Evolutionary conservation across 1,284 basidiomycete species (phyloP).

Genomic region (Moniliella sp.): DNA sequence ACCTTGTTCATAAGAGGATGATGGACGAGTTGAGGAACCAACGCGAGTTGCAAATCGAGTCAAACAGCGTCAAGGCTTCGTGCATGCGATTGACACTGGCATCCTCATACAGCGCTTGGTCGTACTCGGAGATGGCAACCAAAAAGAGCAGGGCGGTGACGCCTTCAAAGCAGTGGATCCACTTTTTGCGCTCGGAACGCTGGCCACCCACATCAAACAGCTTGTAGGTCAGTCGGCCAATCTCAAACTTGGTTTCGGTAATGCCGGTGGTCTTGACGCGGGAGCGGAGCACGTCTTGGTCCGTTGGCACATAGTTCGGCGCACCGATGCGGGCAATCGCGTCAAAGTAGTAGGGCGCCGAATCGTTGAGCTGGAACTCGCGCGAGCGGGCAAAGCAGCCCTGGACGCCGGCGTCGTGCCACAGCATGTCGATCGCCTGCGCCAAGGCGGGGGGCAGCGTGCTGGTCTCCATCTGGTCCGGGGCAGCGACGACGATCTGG

Average conservation of each 20-base stretch:
- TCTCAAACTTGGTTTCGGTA: slow-evolving; percentile 8
- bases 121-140: slow-evolving; percentile 13
- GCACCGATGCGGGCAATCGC: slow-evolving; percentile 5
- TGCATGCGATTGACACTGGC: slow-evolving; percentile 60
- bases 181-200: slow-evolving; percentile 31
- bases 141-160: slow-evolving; percentile 11
- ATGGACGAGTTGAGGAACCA: slow-evolving; percentile 26
- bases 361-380: slow-evolving; percentile 91
- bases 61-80: slow-evolving; percentile 72
- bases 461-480: slow-evolving; percentile 64
- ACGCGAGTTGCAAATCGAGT: slow-evolving; percentile 42
- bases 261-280: slow-evolving; percentile 16
- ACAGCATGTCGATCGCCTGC: slow-evolving; percentile 62
- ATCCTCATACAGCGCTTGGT: slow-evolving; percentile 36
- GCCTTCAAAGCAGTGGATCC: slow-evolving; percentile 12
- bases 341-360: slow-evolving; percentile 27
- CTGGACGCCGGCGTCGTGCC: slow-evolving; percentile 66
- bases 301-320: slow-evolving; percentile 4
- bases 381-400: slow-evolving; percentile 66
- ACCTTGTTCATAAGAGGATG: slow-evolving; percentile 40
- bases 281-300: slow-evolving; percentile 15
- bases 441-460: slow-evolving; percentile 54
- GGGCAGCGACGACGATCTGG: slow-evolving; percentile 55
- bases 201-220: slow-evolving; percentile 17
- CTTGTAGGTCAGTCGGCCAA: slow-evolving; percentile 8